Base-by-base conservation (phyloP, 805 yeast genomes). In the Ogataea sp. region DNA sequence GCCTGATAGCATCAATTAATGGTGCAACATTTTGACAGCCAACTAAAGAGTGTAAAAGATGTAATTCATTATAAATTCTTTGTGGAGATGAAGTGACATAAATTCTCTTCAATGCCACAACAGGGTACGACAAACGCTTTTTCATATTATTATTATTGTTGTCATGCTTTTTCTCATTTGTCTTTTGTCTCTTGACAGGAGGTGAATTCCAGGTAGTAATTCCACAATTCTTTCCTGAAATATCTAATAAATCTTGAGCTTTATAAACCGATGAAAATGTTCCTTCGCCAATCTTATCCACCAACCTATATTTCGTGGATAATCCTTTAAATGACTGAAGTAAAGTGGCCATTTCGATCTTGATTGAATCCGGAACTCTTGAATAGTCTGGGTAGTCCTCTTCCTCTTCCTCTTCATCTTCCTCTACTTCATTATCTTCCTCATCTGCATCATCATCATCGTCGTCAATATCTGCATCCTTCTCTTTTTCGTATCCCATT, bases 81-180 rank as follows among this genome's bases (percentile, higher is more conserved):
- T 78, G 80, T 0, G 97, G 97, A 7, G 97, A 87, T 1, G 96
- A 85, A 0, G 98, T 93, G 17, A 89, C 97, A 58, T 90, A 89
- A 35, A 93, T 87, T 52, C 93, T 77, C 57, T 93, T 93, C 48
- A 93, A 67, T 2, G 99, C 99, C 41, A 93, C 97, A 23, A 51
- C 36, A 8, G 59, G 51, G 57, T 34, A 68, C 68, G 48, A 11
- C 4, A 56, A 67, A 46, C 59, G 65, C 42, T 50, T 48, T 20
- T 55, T 56, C n/a, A 5, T 34, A 14, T 14, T 13, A 14, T 6
- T 20, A 13, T 32, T 18, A 18, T 17, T 10, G 5, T 34, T 40
- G 13, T 44, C 44, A 24, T 41, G 8, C 10, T 25, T 16, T 8
- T 21, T 18, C 7, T 5, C 3, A 14, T 3, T 25, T n/a, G 6